These are phyloP conservation scores for Backusella tarrabulga DNA, from an alignment of 192 early-diverging fungal species.

Conservation along the genomic window DNA sequence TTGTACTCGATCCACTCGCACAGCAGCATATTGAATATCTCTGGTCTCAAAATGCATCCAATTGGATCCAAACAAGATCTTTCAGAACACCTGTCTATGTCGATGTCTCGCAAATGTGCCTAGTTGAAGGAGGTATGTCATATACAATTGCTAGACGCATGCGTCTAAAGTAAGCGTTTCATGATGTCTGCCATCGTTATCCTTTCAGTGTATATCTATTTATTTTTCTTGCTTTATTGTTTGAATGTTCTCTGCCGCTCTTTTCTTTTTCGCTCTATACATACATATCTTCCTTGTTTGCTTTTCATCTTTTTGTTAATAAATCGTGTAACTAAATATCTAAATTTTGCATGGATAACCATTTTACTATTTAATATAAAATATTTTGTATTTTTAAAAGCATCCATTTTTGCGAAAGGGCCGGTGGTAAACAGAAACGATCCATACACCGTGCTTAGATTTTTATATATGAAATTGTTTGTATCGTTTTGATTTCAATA, in stretches of 20 bases:
- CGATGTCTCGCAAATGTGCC: neutral
- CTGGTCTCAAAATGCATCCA: conserved; percentile 9
- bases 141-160: conserved; percentile 1
- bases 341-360: neutral
- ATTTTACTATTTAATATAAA: neutral
- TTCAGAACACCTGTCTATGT: conserved; percentile 12
- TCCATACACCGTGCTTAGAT: no score
- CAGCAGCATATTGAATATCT: conserved; percentile 8
- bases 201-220: neutral
- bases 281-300: neutral
- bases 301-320: neutral
- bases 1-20: neutral
- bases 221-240: neutral
- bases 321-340: neutral
- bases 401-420: no score
- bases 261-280: neutral
- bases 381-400: neutral
- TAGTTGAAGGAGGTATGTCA: neutral
- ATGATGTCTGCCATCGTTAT: neutral
- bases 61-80: neutral
- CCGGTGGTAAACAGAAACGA: no score
- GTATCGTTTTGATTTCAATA: no score
- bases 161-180: neutral
- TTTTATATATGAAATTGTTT: no score
- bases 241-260: neutral